phyloP scores from a whole-genome alignment of 208 protist species.

The Polymyxa betae region DNA sequence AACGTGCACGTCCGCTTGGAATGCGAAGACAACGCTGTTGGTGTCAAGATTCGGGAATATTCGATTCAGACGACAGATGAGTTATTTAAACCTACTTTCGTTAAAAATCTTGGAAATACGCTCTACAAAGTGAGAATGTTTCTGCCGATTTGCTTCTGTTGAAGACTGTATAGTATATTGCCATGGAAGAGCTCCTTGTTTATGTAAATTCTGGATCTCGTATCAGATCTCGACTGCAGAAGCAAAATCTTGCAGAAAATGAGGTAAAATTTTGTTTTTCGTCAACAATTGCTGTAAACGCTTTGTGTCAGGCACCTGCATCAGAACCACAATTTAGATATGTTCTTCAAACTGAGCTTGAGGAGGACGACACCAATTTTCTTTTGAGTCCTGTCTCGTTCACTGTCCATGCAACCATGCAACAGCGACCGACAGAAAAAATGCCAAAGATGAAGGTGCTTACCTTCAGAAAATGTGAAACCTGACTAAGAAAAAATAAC shows the following conservation, averaged over 20 bases:
- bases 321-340: constrained; percentile 24
- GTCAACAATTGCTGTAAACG: background rate
- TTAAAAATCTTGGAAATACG: background rate
- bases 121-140: background rate
- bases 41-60: background rate
- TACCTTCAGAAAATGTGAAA: background rate
- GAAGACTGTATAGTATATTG: background rate
- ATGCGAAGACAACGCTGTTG: background rate
- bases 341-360: background rate
- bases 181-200: background rate
- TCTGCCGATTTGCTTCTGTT: background rate
- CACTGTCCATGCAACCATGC: background rate
- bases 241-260: background rate
- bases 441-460: background rate
- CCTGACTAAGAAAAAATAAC: background rate
- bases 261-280: background rate
- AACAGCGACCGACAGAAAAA: background rate
- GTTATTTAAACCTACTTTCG: background rate
- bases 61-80: background rate
- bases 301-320: background rate
- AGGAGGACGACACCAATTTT: background rate
- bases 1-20: constrained; percentile 22
- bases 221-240: background rate
- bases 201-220: background rate
- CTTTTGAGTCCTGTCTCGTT: constrained; percentile 4